Base-by-base conservation (phyloP, 805 yeast genomes). In the Myxozyma monticola region DNA sequence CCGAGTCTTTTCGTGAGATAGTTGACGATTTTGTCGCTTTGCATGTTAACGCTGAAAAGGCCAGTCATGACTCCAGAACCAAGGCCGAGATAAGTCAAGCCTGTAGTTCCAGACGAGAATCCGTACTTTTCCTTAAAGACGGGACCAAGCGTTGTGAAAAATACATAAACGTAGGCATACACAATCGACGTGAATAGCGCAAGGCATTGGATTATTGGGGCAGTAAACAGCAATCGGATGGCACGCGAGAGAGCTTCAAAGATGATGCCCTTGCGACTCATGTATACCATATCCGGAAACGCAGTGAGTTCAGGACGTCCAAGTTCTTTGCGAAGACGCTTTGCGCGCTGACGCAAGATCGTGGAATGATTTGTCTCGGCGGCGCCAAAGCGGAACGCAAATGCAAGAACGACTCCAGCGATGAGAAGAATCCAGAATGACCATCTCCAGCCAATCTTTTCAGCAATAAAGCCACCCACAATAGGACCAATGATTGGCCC, bases 51-150 rank as follows among this genome's bases (percentile, higher is more conserved):
- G 51, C 70, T 69, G 0, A 65, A 49, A 28, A 83, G 80, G 46
- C 89, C 87, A 26, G 79, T 37, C 6, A 76, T 30, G 69, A 81
- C 74, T 49, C 96, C 96, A 40, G 85, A 62, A 41, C 84, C 76
- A 66, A 88, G 73, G n/a, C 86, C 84, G 48, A 88, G 65, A 71
- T 87, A 89, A 15, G 96, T 96, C 24, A 80, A 61, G 54, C 85
- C 85, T 14, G 79, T 80, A 22, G 79, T 81, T 60, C 91, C 90
- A 47, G 68, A 62, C 22, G 51, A 50, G 76, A 77, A 83, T 21
- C 75, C 75, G 62, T 88, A 88, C 42, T 82, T 83, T 33, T 63
- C 68, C 7, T 68, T 71, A 65, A 86, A 85, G 25, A 86, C 81
- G 56, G 81, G 71, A 38, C 95, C 95, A 57, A 83, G 80, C 1